A percentile compares a stretch with the other conserved stretches of the same genome.
Evolutionary conservation across 495 filamentous ascomycete genomes (phyloP).

Genomic region (Xanthoparmelia taractica): DNA sequence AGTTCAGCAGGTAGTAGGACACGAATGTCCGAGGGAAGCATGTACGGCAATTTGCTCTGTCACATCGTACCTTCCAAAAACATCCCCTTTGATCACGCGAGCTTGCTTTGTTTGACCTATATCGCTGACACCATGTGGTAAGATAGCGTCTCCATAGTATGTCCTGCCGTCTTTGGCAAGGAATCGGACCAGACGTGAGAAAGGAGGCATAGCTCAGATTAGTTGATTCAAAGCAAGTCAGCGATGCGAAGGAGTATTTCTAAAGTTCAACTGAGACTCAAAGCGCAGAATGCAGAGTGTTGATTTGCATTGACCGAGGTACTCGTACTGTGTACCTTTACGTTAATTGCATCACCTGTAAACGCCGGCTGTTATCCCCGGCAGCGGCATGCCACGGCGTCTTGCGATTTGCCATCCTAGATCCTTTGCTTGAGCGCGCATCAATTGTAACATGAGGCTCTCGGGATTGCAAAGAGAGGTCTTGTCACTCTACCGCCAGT

Average conservation of each 20-base stretch:
- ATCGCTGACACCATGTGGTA: constrained; percentile 59
- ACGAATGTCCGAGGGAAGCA: not conserved
- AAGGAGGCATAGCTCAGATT: not conserved
- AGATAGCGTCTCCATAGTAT: constrained; percentile 79
- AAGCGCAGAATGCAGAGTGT: not conserved
- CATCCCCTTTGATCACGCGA: constrained; percentile 60
- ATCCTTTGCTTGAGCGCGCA: not conserved
- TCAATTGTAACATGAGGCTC: constrained; percentile 41
- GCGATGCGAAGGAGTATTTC: not conserved
- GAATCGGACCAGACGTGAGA: constrained; percentile 61
- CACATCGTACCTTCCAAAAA: constrained; percentile 63
- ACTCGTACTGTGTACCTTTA: not conserved
- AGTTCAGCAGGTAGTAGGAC: not conserved
- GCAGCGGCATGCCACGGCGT: not conserved
- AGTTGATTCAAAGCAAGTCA: not conserved
- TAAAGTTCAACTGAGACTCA: not conserved
- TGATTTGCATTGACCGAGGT: not conserved
- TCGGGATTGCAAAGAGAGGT: constrained; percentile 93
- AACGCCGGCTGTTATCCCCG: constrained; percentile 1
- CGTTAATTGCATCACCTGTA: not conserved
- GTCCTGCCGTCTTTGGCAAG: constrained; percentile 63
- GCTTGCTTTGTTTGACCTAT: constrained; percentile 60
- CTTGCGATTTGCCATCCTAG: not conserved
- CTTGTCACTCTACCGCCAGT: constrained; percentile 75
- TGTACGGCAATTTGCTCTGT: constrained; percentile 53